A percentile compares a stretch with the other conserved stretches of the same genome.
Conservation (phyloP, 169 alveolate genomes). For the Babesia ovata region DNA sequence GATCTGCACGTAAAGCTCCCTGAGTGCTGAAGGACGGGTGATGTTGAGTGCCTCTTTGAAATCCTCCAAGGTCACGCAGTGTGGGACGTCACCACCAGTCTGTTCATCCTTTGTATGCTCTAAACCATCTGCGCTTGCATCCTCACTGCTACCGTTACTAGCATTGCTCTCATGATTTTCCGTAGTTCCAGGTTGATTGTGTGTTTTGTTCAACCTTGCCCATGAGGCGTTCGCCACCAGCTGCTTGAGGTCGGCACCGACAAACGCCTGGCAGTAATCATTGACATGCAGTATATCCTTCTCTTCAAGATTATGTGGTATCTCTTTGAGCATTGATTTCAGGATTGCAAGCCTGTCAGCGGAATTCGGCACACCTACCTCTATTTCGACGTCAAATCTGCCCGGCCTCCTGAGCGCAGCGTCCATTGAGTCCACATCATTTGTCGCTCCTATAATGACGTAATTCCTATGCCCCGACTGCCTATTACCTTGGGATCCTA, state of each 20-base stretch:
- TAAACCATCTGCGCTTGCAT: not conserved
- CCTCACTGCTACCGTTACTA: not conserved
- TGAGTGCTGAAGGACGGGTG: constrained; percentile 77
- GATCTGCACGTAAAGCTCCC: constrained; percentile 86
- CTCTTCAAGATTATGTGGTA: constrained; percentile 64
- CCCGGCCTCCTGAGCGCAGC: constrained; percentile 95
- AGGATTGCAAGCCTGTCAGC: constrained; percentile 88
- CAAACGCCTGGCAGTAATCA: constrained; percentile 83
- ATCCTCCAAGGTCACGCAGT: constrained; percentile 43
- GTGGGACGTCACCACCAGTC: not conserved
- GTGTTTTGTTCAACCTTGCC: constrained; percentile 35
- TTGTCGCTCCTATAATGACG: constrained; percentile 92
- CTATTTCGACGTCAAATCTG: constrained; percentile 93
- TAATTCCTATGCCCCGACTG: constrained; percentile 21
- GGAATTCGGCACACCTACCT: constrained; percentile 91
- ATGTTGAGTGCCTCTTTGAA: constrained; percentile 46
- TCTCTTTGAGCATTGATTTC: constrained; percentile 63
- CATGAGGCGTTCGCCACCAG: constrained; percentile 72
- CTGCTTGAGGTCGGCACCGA: constrained; percentile 84
- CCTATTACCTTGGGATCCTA: not conserved
- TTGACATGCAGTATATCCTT: constrained; percentile 65
- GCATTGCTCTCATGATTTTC: not conserved
- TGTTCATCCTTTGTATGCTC: not conserved
- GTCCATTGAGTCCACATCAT: constrained; percentile 87
- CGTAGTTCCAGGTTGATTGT: not conserved